These are phyloP conservation scores for Saccharomycopsis sp. DNA, from an alignment of 805 yeast species.

Conservation along the genomic window DNA sequence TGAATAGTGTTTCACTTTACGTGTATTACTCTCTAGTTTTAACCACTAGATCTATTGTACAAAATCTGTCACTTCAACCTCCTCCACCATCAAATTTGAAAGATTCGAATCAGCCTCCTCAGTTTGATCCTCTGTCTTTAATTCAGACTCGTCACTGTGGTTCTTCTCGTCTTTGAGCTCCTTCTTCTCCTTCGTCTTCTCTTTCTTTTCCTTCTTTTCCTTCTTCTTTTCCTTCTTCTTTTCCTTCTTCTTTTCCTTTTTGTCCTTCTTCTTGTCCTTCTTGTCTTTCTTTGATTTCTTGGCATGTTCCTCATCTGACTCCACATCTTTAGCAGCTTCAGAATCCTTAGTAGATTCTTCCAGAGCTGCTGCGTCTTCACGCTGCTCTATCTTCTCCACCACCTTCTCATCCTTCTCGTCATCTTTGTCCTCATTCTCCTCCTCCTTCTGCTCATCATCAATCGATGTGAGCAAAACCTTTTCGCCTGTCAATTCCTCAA, in stretches of 20 bases:
- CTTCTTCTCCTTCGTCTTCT: slow-evolving; percentile 21
- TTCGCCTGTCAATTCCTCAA: slow-evolving; percentile 33
- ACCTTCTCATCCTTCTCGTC: slow-evolving; percentile 12
- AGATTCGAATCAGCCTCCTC: background rate
- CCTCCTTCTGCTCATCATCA: slow-evolving; percentile 16
- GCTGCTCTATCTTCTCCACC: background rate
- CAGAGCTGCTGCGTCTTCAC: too few species aligned
- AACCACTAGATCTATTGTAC: slow-evolving; percentile 88
- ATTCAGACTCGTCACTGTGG: slow-evolving; percentile 23
- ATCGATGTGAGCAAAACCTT: slow-evolving; percentile 27
- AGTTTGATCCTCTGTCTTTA: slow-evolving; percentile 23
- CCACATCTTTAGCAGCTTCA: background rate
- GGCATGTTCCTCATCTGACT: background rate
- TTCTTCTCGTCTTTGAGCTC: slow-evolving; percentile 26
- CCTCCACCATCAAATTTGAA: slow-evolving; percentile 10
- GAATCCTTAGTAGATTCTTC: background rate
- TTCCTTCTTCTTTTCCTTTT: slow-evolving; percentile 21
- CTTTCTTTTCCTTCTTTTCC: slow-evolving; percentile 26
- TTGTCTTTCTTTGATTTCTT: slow-evolving; percentile 1
- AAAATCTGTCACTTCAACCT: slow-evolving; percentile 31
- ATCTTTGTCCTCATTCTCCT: slow-evolving; percentile 14
- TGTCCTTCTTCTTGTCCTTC: background rate
- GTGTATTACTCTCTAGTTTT: background rate
- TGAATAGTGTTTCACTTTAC: too few species aligned
- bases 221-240: slow-evolving; percentile 22